Base-by-base conservation (phyloP, 805 yeast genomes). In the Saturnispora galanensis region DNA sequence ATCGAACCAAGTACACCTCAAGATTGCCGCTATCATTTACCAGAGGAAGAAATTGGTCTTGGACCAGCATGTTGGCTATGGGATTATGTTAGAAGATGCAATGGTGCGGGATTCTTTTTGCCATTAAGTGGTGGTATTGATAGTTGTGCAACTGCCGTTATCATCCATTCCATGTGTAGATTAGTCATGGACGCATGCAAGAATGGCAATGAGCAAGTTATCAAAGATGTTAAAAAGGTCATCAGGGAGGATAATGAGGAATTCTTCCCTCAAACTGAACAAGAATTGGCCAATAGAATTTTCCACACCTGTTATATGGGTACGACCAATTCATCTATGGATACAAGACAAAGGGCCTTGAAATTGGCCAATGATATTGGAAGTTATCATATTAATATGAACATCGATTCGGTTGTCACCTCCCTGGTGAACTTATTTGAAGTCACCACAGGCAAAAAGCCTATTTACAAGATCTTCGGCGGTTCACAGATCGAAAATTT, bases 1-100 rank as follows among this genome's bases (percentile, higher is more conserved):
- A 64, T 84, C 10, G 62, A 56, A 10, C 96, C 96, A 15, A 65
- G 93, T 0, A 56, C 57, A 16, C 56, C 73, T 1, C 59, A 64
- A 17, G 69, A 67, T 5, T 70, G 82, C 37, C 71, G 70, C 33
- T 82, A 83, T 55, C 94, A 84, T 63, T 57, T 68, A 2, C 96
- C 98, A 3, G 95, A 89, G 57, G 97, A 93, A 64, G 99, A 93
- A 63, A 90, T 93, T 52, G 97, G 97, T 1, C 68, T 85, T 37
- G 99, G 99, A 0, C 99, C 99, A 0, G 98, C 99, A 0, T 93
- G 98, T 62, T 93, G 99, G 99, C 64, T 93, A 51, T 93, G 99
- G 99, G 99, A 93, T 63, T 93, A 93, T 58, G 71, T 93, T 47
- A 76, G 99, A 61, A 75, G 99, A 51, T 86, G 95, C 53, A 77